These are phyloP conservation scores for Ascochyta fabae DNA, from an alignment of 2,329 filamentous ascomycete genomes.

Conservation along the genomic window DNA sequence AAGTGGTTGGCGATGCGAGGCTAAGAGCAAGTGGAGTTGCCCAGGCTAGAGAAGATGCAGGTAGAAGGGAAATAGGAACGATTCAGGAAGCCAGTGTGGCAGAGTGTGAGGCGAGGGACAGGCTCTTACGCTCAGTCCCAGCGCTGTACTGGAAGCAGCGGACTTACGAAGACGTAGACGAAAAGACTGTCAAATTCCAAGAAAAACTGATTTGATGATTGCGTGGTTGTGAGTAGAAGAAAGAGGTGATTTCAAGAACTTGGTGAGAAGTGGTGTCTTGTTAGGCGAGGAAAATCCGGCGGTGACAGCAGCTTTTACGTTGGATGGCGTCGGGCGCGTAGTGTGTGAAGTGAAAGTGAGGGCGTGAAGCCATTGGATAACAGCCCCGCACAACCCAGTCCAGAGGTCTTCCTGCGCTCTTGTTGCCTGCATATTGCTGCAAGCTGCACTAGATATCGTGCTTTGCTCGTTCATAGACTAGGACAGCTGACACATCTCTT, in stretches of 20 bases:
- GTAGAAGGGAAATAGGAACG: background rate
- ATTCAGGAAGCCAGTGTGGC: background rate
- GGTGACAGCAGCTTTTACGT: background rate
- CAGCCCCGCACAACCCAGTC: background rate
- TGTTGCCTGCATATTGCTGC: background rate
- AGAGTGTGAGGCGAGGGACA: background rate
- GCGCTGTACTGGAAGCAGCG: too few relatives aligned
- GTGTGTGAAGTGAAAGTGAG: constrained; percentile 17
- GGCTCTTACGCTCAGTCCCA: too few relatives aligned
- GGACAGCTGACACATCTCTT: too few relatives aligned
- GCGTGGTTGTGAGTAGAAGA: background rate
- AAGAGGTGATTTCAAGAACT: background rate
- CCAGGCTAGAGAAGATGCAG: background rate
- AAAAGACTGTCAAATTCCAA: too few relatives aligned
- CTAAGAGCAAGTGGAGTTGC: background rate
- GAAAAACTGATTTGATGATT: too few relatives aligned
- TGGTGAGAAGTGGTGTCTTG: background rate
- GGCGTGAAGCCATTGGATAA: background rate
- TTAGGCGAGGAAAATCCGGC: background rate
- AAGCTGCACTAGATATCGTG: background rate
- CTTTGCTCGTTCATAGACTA: background rate
- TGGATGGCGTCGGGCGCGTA: too few relatives aligned
- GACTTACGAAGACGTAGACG: too few relatives aligned
- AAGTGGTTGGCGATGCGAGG: background rate
- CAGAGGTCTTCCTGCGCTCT: background rate